Evolutionary conservation across 1,284 basidiomycete genomes (phyloP).

Genomic region (Exobasidium rhododendri): DNA sequence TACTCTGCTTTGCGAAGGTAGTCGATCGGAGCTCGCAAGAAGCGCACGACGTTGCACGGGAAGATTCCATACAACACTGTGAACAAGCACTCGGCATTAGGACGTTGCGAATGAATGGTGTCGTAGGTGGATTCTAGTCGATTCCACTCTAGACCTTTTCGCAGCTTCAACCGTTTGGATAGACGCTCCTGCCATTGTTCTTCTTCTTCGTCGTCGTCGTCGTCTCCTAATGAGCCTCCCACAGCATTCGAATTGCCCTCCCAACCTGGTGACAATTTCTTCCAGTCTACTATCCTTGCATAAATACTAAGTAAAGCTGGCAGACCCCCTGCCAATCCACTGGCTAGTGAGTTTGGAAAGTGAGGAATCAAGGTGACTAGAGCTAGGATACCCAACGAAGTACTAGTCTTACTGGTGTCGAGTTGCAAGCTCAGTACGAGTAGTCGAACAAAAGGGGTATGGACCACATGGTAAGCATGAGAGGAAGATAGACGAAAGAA

Average conservation of each 20-base stretch:
- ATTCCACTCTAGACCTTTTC: constrained; percentile 33
- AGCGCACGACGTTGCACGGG: constrained; percentile 75
- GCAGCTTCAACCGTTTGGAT: constrained; percentile 35
- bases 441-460: constrained; percentile 37
- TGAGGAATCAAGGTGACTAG: constrained; percentile 52
- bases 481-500: constrained; percentile 47
- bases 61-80: constrained; percentile 80
- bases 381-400: constrained; percentile 40
- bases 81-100: constrained; percentile 59
- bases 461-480: constrained; percentile 48
- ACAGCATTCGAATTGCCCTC: constrained; percentile 27
- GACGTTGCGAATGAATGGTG: constrained; percentile 29
- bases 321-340: constrained; percentile 40
- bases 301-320: constrained; percentile 45
- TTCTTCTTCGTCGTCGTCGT: constrained; percentile 33
- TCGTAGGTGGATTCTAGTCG: constrained; percentile 39
- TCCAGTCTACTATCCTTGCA: constrained; percentile 46
- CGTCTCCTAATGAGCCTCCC: constrained; percentile 15
- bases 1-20: constrained; percentile 63
- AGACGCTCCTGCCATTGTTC: constrained; percentile 38
- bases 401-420: constrained; percentile 39
- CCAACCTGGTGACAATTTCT: constrained; percentile 36
- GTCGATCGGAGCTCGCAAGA: constrained; percentile 66
- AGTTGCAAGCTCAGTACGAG: constrained; percentile 39
- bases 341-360: constrained; percentile 48